Base-by-base conservation (phyloP, 202 grass and related monocot genomes). In the Schoenoplectus tabernaemontani region DNA sequence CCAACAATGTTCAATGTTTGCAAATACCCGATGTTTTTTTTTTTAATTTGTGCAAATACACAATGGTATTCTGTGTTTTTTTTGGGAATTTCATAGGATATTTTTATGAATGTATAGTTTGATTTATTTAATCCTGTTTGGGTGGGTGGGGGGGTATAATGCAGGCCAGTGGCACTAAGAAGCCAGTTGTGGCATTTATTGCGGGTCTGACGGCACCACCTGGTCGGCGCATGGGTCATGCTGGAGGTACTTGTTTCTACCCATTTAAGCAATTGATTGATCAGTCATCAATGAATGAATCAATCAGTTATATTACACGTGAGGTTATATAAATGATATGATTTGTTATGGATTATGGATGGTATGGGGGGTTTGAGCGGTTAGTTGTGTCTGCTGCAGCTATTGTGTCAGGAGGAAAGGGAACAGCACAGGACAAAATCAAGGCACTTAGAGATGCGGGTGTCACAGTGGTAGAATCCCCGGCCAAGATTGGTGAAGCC, bases 131-230 rank as follows among this genome's bases (percentile, higher is more conserved):
- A n/a, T n/a, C n/a, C n/a, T n/a, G n/a, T n/a, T n/a, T n/a, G n/a
- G n/a, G n/a, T 39, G 2, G 53, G 36, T 10, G 0, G 48, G 54
- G 34, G 78, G 56, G 69, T 28, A 43, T 62, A 63, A 57, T 59
- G 69, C 90, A 98, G 96, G 96, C 85, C 36, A 98, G 96, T 60
- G 88, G 91, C 74, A 98, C 96, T 20, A 68, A 89, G 59, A 98
- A 95, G 84, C 96, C 96, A 54, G 84, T 98, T 77, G 96, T 98
- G 81, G 96, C 96, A 84, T 98, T 98, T 86, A 98, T 98, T 87
- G 96, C 96, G 84, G 96, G 91, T 89, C 96, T 98, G 44, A 98
- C 96, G 9, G 96, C 96, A 68, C 96, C 96, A 33, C 96, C 96
- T 1, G 91, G 96, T 39, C 96, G 96, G 75, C 91, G 96, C 50